Percentiles rank a stretch among this genome's conserved stretches.
phyloP scores from a whole-genome alignment of 176 grass and related monocot genomes.

The Tillandsia leiboldiana region DNA sequence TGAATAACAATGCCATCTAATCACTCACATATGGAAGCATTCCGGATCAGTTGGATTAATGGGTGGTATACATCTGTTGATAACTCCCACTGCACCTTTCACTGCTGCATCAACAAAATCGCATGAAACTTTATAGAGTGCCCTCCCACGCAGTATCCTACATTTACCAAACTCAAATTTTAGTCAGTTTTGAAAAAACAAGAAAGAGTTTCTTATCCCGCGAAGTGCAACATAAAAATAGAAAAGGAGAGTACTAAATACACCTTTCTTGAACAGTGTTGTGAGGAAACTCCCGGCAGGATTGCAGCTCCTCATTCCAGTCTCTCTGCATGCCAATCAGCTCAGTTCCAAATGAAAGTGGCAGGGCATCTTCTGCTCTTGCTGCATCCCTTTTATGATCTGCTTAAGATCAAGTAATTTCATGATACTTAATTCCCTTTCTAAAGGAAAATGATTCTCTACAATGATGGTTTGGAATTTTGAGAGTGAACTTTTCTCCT shows the following conservation, averaged over 20 bases:
- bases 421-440: neutral
- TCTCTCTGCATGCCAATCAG: conserved; percentile 99
- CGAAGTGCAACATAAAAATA: conserved; percentile 5
- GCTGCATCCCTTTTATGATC: conserved; percentile 80
- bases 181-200: conserved; percentile 10
- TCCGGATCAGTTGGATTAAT: conserved; percentile 99
- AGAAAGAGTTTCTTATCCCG: neutral
- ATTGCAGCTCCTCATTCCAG: conserved; percentile 97
- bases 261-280: conserved; percentile 85
- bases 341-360: conserved; percentile 82
- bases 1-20: neutral
- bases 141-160: conserved; percentile 93
- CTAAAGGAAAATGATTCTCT: neutral
- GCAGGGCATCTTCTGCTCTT: conserved; percentile 76
- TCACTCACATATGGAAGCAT: conserved; percentile 98
- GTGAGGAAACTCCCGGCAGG: conserved; percentile 94
- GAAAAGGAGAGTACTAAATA: conserved; percentile 5
- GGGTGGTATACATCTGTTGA: conserved; percentile 91
- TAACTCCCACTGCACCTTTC: conserved; percentile 95
- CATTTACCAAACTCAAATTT: conserved; percentile 24
- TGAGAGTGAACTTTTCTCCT: neutral
- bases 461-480: neutral
- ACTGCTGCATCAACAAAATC: conserved; percentile 97
- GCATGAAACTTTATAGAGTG: conserved; percentile 95
- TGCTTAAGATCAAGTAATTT: conserved; percentile 29